Conservation (phyloP, 202 grass and related monocot species). For the Alloteropsis angusta region DNA sequence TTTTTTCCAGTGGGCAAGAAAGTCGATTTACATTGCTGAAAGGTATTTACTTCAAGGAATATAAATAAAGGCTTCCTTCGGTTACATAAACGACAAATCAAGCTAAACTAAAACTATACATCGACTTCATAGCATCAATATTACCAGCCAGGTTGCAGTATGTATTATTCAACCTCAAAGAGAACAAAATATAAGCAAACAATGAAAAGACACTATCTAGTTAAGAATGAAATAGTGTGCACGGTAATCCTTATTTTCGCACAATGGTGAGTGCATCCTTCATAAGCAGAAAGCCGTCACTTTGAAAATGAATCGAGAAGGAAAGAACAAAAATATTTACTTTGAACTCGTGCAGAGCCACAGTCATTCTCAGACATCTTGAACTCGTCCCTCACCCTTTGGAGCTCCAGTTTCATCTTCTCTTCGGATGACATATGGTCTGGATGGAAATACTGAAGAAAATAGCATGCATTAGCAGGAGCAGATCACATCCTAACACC, state of each 20-base stretch:
- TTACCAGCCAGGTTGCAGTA: background rate
- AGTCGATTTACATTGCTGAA: background rate
- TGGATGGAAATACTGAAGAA: slow-evolving; percentile 84
- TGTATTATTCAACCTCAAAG: background rate
- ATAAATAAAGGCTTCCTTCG: background rate
- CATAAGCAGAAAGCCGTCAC: background rate
- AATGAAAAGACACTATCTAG: background rate
- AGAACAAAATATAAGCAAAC: background rate
- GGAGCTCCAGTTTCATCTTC: slow-evolving; percentile 89
- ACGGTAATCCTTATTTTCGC: background rate
- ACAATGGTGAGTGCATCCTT: background rate
- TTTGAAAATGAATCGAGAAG: background rate
- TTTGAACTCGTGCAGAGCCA: slow-evolving; percentile 86
- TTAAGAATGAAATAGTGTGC: background rate
- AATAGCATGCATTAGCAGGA: slow-evolving; percentile 1
- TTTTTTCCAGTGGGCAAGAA: background rate
- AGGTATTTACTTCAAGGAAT: background rate
- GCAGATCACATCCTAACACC: background rate
- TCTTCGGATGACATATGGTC: slow-evolving; percentile 90
- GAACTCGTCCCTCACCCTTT: slow-evolving; percentile 85
- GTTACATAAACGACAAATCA: background rate
- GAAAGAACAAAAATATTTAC: slow-evolving; percentile 29
- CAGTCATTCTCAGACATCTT: slow-evolving; percentile 95
- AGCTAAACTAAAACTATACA: background rate
- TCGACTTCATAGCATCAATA: background rate